Evolutionary conservation across 2,329 filamentous ascomycete genomes (phyloP).

Genomic region (Diaporthe citri): DNA sequence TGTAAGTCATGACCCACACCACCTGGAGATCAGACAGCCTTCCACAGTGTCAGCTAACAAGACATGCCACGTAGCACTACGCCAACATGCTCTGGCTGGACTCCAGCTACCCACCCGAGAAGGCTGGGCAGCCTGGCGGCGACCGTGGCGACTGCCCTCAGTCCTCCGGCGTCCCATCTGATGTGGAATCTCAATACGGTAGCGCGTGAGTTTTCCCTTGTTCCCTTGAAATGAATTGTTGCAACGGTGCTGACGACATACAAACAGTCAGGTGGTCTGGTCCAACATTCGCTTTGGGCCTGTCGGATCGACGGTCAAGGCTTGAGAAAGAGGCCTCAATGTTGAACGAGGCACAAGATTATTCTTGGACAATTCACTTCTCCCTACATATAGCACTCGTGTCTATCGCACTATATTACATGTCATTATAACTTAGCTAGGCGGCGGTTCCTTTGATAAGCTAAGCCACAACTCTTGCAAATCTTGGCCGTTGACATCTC

Average conservation of each 20-base stretch:
- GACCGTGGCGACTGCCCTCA: conserved; percentile 58
- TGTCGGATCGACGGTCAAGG: conserved; percentile 10
- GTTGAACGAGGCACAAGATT: not conserved
- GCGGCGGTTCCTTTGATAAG: not conserved
- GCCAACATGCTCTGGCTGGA: conserved; percentile 75
- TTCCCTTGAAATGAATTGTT: too few relatives aligned
- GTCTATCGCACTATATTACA: not conserved
- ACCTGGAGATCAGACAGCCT: not conserved
- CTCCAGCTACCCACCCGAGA: conserved; percentile 63
- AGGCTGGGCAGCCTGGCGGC: conserved; percentile 52
- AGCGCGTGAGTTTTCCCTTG: conserved; percentile 46
- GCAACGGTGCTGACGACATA: not conserved
- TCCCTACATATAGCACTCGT: not conserved
- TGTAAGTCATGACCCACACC: conserved; percentile 5
- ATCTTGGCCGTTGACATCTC: not conserved
- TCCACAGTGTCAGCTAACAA: not conserved
- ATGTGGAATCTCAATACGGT: conserved; percentile 53
- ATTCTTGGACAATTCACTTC: not conserved
- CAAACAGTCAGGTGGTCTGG: conserved; percentile 19
- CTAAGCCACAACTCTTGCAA: not conserved
- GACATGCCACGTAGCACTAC: conserved; percentile 54
- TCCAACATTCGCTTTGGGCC: conserved; percentile 23
- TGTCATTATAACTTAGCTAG: not conserved
- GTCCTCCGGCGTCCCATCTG: conserved; percentile 54
- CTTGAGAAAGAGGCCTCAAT: not conserved